Evolutionary conservation across 106 monocot species (phyloP).

Genomic region (Gastrodia elata): DNA sequence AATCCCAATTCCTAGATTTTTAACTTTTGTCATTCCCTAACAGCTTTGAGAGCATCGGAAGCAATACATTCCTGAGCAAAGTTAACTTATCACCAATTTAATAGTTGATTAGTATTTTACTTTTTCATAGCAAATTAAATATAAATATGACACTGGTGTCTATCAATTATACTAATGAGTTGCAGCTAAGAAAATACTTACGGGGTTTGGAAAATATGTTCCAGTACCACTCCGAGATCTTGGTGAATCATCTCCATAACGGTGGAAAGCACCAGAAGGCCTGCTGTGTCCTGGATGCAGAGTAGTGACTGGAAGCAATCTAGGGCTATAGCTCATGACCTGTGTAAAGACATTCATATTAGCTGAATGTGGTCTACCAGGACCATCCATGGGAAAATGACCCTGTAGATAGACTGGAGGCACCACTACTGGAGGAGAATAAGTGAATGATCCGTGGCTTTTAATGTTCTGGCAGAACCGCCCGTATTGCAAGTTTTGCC

Average conservation of each 20-base stretch:
- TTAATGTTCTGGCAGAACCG: slow-evolving; percentile 47
- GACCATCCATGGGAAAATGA: slow-evolving; percentile 51
- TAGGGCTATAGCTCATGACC: slow-evolving; percentile 35
- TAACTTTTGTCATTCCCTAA: too few species aligned
- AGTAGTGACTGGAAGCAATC: slow-evolving; percentile 47
- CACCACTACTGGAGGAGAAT: slow-evolving; percentile 27
- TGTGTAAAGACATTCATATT: slow-evolving; percentile 44
- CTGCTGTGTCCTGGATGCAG: slow-evolving; percentile 42
- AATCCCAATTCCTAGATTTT: too few species aligned
- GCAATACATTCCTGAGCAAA: too few species aligned
- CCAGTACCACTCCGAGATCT: slow-evolving; percentile 82
- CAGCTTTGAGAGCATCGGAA: too few species aligned
- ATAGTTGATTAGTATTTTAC: too few species aligned
- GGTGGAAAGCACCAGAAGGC: slow-evolving; percentile 30
- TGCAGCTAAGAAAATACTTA: too few species aligned
- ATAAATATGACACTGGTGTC: too few species aligned
- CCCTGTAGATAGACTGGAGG: slow-evolving; percentile 50
- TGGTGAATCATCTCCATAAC: slow-evolving; percentile 57
- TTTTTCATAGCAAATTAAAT: too few species aligned
- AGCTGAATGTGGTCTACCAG: slow-evolving; percentile 48
- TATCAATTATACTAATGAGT: too few species aligned
- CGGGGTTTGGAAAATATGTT: slow-evolving; percentile 85
- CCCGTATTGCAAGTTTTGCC: slow-evolving; percentile 62
- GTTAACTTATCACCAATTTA: too few species aligned
- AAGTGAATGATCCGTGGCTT: slow-evolving; percentile 21